Percentiles rank a stretch among this genome's conserved stretches.
Conservation (phyloP, 148 eudicot species). For the Cornus controversa region DNA sequence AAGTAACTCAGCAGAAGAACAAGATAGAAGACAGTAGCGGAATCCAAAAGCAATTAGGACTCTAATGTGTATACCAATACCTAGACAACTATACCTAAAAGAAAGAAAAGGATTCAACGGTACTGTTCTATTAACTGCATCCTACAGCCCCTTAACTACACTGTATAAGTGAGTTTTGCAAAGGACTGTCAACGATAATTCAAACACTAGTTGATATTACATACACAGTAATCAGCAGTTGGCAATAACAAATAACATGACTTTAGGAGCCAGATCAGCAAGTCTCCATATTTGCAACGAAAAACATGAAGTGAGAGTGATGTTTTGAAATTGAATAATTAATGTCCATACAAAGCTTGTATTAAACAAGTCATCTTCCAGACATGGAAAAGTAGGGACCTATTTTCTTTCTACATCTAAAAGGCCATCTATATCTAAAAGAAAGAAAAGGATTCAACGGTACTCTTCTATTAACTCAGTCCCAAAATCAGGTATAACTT, state of each 20-base stretch:
- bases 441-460: not conserved
- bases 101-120: not conserved
- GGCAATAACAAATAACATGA: too few relatives aligned
- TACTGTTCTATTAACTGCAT: not conserved
- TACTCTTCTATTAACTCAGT: not conserved
- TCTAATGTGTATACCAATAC: not conserved
- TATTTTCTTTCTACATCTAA: too few relatives aligned
- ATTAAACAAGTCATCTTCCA: too few relatives aligned
- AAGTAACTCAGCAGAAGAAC: not conserved
- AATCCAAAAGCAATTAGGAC: conserved; percentile 7
- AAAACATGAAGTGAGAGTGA: too few relatives aligned
- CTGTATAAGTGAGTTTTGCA: too few relatives aligned
- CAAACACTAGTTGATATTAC: too few relatives aligned
- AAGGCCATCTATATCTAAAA: not conserved
- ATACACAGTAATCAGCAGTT: too few relatives aligned
- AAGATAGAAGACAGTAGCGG: not conserved
- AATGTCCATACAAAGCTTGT: too few relatives aligned
- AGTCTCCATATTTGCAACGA: too few relatives aligned
- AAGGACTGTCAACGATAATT: not conserved
- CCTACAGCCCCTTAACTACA: not conserved
- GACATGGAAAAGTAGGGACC: too few relatives aligned
- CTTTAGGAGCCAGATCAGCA: too few relatives aligned
- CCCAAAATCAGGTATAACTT: not conserved
- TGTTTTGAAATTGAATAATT: too few relatives aligned
- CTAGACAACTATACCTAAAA: not conserved